Evolutionary conservation across 2,329 filamentous ascomycete species (phyloP), one percentile per base, ranked within the genome.

Genomic region (Monilinia fructicola): DNA sequence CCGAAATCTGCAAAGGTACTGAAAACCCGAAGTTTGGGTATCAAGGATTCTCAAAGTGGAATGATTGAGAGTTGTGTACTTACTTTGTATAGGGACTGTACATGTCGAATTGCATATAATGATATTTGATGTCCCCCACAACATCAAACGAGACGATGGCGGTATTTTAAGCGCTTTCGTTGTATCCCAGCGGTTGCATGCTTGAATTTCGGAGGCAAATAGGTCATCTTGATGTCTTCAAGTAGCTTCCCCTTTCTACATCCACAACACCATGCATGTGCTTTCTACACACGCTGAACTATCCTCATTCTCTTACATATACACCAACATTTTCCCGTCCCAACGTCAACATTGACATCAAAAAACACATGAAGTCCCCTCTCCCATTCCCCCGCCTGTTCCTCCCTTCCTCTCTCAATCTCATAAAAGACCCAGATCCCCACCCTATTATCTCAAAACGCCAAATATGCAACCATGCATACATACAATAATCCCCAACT

Each of bases 111-210:
- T 14, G 31, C n/a, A 18, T 38, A 23, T 26, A 40, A 50, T 50
- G 18, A 40, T 26, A 50, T 61, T 50, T 38, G 44, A 50, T 61
- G 38, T 28, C 58, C 38, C 44, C 58, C 26, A 38, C 42, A 35
- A 48, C 35, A 26, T 16, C 42, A 6, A 23, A 7, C 28, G 21
- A 48, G 4, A 16, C 21, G 14, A 48, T 14, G 38, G 16, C 16
- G 11, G 12, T 40, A 23, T 23, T 18, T 18, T 4, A 61, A 38
- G 58, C 58, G 3, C 4, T 21, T 40, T 7, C 6, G 0, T 61
- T 16, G 14, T 26, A 2, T 18, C 58, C 58, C 6, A 50, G 58
- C 26, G 44, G 44, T 10, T 38, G 31, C 58, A 48, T 23, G 9
- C 9, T n/a, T 46, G 21, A 14, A 60, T n/a, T 3, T 7, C 4